Conservation (phyloP, 1,284 basidiomycete genomes). For the Hypsizygus ulmarius region DNA sequence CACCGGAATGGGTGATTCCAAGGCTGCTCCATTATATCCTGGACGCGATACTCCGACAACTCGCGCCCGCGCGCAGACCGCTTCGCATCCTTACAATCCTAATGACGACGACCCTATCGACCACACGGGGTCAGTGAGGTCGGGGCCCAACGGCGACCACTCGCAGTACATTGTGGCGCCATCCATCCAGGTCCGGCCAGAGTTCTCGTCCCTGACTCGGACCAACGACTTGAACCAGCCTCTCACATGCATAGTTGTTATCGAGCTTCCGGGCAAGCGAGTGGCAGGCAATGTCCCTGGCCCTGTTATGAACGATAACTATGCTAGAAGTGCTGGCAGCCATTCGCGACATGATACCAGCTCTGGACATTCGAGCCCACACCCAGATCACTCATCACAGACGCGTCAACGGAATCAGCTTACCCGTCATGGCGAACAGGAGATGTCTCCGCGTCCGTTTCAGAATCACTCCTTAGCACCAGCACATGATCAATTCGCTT, state of each 20-base stretch:
- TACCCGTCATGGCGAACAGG: constrained; percentile 18
- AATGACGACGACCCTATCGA: constrained; percentile 81
- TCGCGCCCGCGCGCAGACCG: constrained; percentile 31
- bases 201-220: constrained; percentile 80
- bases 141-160: constrained; percentile 43
- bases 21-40: constrained; percentile 55
- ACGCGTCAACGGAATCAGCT: constrained; percentile 23
- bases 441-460: constrained; percentile 27
- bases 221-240: constrained; percentile 72
- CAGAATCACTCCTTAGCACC: constrained; percentile 27
- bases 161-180: constrained; percentile 79
- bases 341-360: constrained; percentile 33
- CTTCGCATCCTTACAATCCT: constrained; percentile 51
- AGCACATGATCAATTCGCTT: constrained; percentile 29
- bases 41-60: constrained; percentile 59
- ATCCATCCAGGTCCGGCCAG: constrained; percentile 84
- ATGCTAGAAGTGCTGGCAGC: constrained; percentile 29
- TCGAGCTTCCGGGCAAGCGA: constrained; percentile 82
- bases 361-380: constrained; percentile 40
- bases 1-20: constrained; percentile 79
- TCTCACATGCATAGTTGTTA: constrained; percentile 85
- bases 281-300: constrained; percentile 54
- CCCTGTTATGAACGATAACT: constrained; percentile 51
- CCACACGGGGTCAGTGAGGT: constrained; percentile 50
- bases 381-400: constrained; percentile 28